phyloP scores from a whole-genome alignment of 345 rosid genomes.

The Euphorbia tirucalli region DNA sequence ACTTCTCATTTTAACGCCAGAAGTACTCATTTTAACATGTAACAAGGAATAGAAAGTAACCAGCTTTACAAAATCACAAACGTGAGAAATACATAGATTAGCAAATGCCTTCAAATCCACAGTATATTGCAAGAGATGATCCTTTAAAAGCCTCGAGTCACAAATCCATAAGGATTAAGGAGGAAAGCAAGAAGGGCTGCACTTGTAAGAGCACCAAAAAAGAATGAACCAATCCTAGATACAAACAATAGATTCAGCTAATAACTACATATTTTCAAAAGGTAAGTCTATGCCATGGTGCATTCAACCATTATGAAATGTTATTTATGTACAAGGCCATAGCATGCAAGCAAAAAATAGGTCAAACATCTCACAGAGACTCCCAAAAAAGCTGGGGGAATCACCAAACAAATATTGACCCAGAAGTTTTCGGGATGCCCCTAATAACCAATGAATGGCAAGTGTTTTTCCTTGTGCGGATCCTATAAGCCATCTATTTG shows the following conservation, averaged over 20 bases:
- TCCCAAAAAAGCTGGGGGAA: background rate
- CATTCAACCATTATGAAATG: constrained; percentile 1
- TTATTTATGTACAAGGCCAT: background rate
- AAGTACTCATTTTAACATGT: background rate
- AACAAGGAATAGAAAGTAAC: background rate
- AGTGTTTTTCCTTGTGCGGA: too few species aligned
- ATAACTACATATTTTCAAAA: background rate
- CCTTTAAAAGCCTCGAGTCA: background rate
- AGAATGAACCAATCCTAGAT: background rate
- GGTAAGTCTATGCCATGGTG: background rate
- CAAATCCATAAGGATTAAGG: background rate
- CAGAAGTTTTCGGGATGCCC: too few species aligned
- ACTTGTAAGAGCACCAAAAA: background rate
- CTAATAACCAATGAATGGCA: too few species aligned
- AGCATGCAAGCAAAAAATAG: background rate
- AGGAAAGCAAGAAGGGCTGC: background rate
- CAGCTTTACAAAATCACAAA: background rate
- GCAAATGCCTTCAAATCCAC: background rate
- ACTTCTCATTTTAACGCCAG: background rate
- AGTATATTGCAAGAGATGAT: background rate
- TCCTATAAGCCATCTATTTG: background rate
- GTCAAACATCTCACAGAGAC: background rate
- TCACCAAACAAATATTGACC: background rate
- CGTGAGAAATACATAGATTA: background rate
- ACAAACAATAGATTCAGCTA: background rate